Evolutionary conservation across 345 rosid species (phyloP).

Genomic region (Brassica cretica): DNA sequence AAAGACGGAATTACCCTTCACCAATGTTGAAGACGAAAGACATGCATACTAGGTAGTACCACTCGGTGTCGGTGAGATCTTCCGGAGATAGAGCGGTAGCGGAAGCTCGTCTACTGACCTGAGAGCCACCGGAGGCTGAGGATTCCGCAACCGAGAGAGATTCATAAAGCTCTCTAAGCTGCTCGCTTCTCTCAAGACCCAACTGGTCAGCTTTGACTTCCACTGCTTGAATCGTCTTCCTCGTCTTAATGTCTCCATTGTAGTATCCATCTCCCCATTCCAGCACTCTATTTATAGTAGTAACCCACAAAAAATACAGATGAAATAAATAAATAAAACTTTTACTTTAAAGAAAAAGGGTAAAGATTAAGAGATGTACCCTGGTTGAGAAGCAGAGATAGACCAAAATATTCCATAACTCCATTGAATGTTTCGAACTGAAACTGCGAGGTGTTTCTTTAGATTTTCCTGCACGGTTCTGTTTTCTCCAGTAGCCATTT

Average conservation of each 20-base stretch:
- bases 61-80: constrained; percentile 91
- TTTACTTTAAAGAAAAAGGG: neutral
- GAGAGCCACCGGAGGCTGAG: constrained; percentile 49
- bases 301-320: neutral
- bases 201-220: constrained; percentile 66
- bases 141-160: constrained; percentile 66
- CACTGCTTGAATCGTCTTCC: constrained; percentile 77
- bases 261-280: constrained; percentile 95
- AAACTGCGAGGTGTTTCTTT: constrained; percentile 79
- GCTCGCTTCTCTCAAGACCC: constrained; percentile 88
- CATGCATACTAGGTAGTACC: constrained; percentile 98
- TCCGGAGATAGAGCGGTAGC: constrained; percentile 87
- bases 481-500: constrained; percentile 37
- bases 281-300: constrained; percentile 48
- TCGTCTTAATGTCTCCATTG: constrained; percentile 95
- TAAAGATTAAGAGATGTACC: constrained; percentile 49
- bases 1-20: constrained; percentile 65
- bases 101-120: constrained; percentile 50
- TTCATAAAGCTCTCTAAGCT: constrained; percentile 74
- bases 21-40: constrained; percentile 79
- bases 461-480: constrained; percentile 49
- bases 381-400: constrained; percentile 66
- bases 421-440: constrained; percentile 85
- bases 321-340: neutral
- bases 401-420: constrained; percentile 97